Evolutionary conservation across 140 eudicot genomes (phyloP).

Genomic region (Cichorium intybus): DNA sequence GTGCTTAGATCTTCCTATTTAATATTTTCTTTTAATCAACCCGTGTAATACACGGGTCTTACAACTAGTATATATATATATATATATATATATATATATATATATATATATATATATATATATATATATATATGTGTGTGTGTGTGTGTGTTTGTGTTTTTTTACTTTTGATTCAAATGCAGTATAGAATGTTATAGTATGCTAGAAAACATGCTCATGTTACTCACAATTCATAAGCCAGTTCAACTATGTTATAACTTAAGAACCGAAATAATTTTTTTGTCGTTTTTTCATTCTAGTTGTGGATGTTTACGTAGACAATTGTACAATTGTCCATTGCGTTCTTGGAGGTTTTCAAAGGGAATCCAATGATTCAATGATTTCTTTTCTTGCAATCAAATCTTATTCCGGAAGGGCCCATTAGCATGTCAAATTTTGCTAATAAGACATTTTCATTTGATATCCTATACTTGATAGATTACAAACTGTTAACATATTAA

Average conservation of each 20-base stretch:
- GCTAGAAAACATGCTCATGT: not conserved
- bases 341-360: slow-evolving; percentile 17
- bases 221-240: not conserved
- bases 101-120: no score
- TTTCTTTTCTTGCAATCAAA: slow-evolving; percentile 17
- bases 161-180: not conserved
- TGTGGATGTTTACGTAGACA: slow-evolving; percentile 14
- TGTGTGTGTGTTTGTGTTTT: no score
- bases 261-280: not conserved
- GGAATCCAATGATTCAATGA: slow-evolving; percentile 30
- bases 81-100: no score
- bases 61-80: no score
- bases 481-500: no score
- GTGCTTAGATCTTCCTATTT: no score
- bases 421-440: not conserved
- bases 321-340: slow-evolving; percentile 18
- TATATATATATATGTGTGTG: no score
- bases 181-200: not conserved
- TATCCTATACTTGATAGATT: not conserved
- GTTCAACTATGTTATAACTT: not conserved
- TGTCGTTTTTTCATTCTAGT: not conserved
- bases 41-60: no score
- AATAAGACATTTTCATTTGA: slow-evolving; percentile 10
- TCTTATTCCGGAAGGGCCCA: slow-evolving; percentile 10
- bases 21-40: no score